Base-by-base conservation (phyloP, 495 filamentous ascomycete species). In the Hypoxylon subgilvum region DNA sequence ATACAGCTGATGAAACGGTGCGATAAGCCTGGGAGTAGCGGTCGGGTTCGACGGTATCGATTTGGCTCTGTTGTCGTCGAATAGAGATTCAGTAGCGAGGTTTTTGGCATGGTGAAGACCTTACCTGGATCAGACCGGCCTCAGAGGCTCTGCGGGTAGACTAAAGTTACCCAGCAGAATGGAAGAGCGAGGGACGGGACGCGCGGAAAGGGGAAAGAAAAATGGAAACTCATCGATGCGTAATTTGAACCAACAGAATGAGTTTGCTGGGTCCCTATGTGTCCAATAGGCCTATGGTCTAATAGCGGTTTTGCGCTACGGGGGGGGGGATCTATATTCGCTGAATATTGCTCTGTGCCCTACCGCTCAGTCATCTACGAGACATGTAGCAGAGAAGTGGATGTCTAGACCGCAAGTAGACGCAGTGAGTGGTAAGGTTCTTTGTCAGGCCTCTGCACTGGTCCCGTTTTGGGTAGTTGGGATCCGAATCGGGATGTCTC, bases 371-470 rank as follows among this genome's bases (percentile, higher is more conserved):
- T 59, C 61, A 59, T 55, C 42, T 35, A 22, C 2, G 43, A 41
- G 48, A 32, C 44, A 31, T 16, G 40, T 51, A 38, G 16, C 41
- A 21, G 48, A 46, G 36, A n/a, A 43, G 32, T 48, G 39, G 36
- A 30, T 25, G 40, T 18, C 51, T 50, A 58, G 61, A 49, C 61
- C 49, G 44, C 14, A 59, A 59, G 44, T 47, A 30, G 30, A 49
- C 3, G 42, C 48, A 44, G 23, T 48, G 30, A 47, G 52, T 53
- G 40, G 53, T 58, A 58, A 59, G 51, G 50, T 54, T 51, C 54
- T 55, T 55, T 58, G 61, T 64, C 61, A 64, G 50, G 61, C 48
- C 44, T 54, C 61, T 64, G 61, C 61, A 64, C 32, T 42, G 44
- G 23, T 17, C 61, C 44, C 61, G 55, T 64, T 64, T 64, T 27